Base-by-base conservation (phyloP, 2,329 filamentous ascomycete species). In the Trichophyton equinum region DNA sequence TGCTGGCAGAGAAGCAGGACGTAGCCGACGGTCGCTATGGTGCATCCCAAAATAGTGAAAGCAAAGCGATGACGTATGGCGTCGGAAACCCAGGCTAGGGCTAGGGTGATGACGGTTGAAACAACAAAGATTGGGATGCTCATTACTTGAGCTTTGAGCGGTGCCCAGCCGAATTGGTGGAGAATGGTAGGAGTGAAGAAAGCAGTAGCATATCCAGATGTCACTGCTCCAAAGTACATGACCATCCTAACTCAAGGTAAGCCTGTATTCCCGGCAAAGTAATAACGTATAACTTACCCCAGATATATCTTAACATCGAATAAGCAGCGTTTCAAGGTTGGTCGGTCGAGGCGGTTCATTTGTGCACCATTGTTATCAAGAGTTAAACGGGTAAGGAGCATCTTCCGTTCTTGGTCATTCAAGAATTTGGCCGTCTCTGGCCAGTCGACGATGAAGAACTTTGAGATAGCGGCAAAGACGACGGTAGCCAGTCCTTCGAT, bases 211-310 rank as follows among this genome's bases (percentile, higher is more conserved):
- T 78, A 79, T 9, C 76, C 67, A n/a, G 77, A 75, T 33, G 74
- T 77, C 38, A 77, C 75, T 56, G 85, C 82, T 7, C 84, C 82
- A 76, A 85, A 85, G 66, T 84, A 84, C 38, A 87, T 82, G 57
- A 86, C 75, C 3, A 85, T 65, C 8, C 72, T 74, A 59, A 36
- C 67, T 66, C 67, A 62, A 62, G 33, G 5, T 49, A 42, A 56
- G 30, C 22, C 15, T 58, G 40, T 44, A 15, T 6, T 20, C 15
- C 2, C 7, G 1, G 8, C 2, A 4, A 9, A 30, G 42, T 5
- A 22, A 20, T 7, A 11, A 11, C 22, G 27, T 22, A 46, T 25
- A 20, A 42, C 62, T 60, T 47, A 62, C 61, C 60, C 62, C 18
- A 62, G 51, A 40, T 62, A 64, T 3, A 64, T 44, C 22, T 78